Percentiles rank a stretch among this genome's conserved stretches.
Evolutionary conservation across 768 basidiomycete genomes (phyloP).

Genomic region (Plicaturopsis crispa): DNA sequence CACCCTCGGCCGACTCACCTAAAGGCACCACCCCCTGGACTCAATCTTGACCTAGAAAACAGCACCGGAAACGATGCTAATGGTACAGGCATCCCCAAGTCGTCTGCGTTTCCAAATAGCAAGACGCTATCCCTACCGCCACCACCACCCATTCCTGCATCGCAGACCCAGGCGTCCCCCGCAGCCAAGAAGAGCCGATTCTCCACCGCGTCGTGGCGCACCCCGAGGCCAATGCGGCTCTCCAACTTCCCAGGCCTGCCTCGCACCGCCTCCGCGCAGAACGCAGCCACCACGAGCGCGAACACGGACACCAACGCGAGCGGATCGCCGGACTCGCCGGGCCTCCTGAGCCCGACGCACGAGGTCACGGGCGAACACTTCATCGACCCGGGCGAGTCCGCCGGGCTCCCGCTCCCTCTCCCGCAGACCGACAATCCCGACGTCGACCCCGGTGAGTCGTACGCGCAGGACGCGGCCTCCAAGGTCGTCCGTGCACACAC

Average conservation of each 20-base stretch:
- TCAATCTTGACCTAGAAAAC: background rate
- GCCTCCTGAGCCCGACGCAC: conserved; percentile 18
- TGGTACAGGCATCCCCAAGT: background rate
- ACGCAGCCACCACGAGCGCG: conserved; percentile 2
- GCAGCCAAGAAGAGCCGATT: background rate
- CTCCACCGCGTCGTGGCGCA: conserved; percentile 22
- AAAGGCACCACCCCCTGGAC: conserved; percentile 11
- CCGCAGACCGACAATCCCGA: conserved; percentile 25
- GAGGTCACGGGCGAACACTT: conserved; percentile 44
- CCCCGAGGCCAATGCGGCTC: conserved; percentile 11
- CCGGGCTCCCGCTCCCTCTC: conserved; percentile 60
- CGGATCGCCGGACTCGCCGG: conserved; percentile 10
- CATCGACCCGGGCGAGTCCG: conserved; percentile 57
- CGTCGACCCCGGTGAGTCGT: conserved; percentile 16
- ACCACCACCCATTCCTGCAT: background rate
- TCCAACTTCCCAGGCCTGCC: conserved; percentile 8
- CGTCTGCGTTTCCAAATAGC: background rate
- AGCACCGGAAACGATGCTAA: conserved; percentile 2
- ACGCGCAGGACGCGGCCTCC: conserved; percentile 26
- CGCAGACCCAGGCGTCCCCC: background rate
- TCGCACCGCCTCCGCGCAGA: conserved; percentile 4
- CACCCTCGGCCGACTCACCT: conserved; percentile 6
- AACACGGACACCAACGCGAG: conserved; percentile 5
- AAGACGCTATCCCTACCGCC: background rate
- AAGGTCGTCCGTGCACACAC: conserved; percentile 39